These are phyloP conservation scores for Mucor ambiguus DNA, from an alignment of 371 early-diverging fungal species.

Conservation along the genomic window DNA sequence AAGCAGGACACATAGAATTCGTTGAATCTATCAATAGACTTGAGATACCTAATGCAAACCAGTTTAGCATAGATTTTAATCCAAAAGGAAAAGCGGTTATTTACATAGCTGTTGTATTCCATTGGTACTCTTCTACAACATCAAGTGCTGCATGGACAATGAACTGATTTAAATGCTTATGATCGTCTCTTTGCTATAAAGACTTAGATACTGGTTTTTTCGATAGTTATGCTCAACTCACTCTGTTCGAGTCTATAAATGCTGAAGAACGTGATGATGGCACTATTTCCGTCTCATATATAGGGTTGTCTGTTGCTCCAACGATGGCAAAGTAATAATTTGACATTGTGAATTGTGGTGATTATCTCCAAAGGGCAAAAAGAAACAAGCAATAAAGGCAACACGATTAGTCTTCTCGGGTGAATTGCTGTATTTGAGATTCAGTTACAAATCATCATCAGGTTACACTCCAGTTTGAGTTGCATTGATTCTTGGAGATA, in stretches of 20 bases:
- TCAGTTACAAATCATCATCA: background rate
- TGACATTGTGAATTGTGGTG: constrained; percentile 42
- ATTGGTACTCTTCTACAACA: constrained; percentile 91
- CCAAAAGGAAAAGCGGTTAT: background rate
- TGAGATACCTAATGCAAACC: constrained; percentile 75
- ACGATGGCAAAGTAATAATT: constrained; percentile 92
- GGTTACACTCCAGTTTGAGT: background rate
- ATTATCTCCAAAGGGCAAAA: background rate
- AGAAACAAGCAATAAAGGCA: background rate
- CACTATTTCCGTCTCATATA: constrained; percentile 91
- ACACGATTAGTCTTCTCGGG: background rate
- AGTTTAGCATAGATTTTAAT: background rate
- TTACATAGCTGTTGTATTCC: constrained; percentile 83
- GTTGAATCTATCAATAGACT: constrained; percentile 93
- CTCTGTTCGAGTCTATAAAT: constrained; percentile 38
- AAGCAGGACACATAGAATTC: constrained; percentile 92
- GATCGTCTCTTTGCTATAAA: constrained; percentile 70
- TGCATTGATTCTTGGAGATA: background rate
- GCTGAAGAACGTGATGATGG: constrained; percentile 49
- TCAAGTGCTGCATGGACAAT: constrained; percentile 95
- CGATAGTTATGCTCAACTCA: constrained; percentile 15
- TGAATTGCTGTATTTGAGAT: background rate
- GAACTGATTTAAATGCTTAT: constrained; percentile 93
- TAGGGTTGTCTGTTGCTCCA: constrained; percentile 89
- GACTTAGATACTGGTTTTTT: background rate